Conservation (phyloP, 163 green algal genomes). For the Coccomyxa subellipsoidea region DNA sequence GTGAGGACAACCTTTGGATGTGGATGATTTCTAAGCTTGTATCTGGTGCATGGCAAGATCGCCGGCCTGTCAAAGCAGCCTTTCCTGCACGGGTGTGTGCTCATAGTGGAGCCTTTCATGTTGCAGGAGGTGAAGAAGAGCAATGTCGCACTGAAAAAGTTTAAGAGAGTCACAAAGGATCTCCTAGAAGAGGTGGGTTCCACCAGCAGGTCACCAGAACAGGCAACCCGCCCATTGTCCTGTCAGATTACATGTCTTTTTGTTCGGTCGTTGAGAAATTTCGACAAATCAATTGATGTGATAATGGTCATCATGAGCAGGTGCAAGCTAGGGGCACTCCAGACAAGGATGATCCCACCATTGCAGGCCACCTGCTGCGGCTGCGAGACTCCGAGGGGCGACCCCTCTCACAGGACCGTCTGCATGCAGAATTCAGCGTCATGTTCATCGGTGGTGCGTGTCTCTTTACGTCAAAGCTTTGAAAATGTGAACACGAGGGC, state of each 20-base stretch:
- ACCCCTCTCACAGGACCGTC: constrained; percentile 24
- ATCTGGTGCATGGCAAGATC: no score
- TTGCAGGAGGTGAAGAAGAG: background rate
- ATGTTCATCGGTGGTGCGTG: constrained; percentile 13
- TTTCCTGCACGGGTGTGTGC: no score
- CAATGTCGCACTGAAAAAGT: background rate
- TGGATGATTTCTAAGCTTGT: no score
- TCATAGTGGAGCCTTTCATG: background rate
- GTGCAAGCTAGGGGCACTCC: background rate
- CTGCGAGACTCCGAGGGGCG: constrained; percentile 23
- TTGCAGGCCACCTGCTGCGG: constrained; percentile 9
- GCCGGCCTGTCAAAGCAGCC: no score
- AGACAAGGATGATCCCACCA: constrained; percentile 5
- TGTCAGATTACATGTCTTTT: no score
- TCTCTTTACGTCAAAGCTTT: no score
- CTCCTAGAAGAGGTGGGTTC: background rate
- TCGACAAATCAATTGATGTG: no score
- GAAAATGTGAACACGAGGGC: no score
- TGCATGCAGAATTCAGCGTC: constrained; percentile 34
- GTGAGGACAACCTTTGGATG: background rate
- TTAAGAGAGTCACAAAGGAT: background rate
- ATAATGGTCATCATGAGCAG: background rate
- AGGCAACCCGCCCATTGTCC: no score
- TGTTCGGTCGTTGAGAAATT: no score
- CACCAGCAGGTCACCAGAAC: no score